Evolutionary conservation across 176 grass and related monocot species (phyloP).

Genomic region (Saccharum spontaneum): DNA sequence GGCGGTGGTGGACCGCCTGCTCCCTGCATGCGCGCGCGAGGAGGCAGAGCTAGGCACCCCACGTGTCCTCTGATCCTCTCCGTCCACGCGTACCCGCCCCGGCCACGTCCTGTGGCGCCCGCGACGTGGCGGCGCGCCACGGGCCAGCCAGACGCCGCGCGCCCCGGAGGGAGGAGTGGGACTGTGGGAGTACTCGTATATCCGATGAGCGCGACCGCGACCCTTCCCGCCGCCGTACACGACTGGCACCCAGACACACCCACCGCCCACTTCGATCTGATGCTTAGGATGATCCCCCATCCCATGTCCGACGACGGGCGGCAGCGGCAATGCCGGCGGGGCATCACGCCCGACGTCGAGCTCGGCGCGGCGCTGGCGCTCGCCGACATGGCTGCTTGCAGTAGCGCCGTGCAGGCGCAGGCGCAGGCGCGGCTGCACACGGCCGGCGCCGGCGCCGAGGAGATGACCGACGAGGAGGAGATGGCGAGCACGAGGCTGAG

Average conservation of each 20-base stretch:
- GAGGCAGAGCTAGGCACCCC: neutral
- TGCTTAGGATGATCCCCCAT: neutral
- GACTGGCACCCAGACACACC: neutral
- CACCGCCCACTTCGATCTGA: neutral
- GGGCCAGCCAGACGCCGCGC: constrained; percentile 22
- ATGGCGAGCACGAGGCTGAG: constrained; percentile 37
- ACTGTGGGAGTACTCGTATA: neutral
- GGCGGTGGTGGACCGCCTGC: neutral
- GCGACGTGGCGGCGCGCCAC: constrained; percentile 37
- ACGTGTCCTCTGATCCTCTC: constrained; percentile 22
- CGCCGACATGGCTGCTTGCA: constrained; percentile 40
- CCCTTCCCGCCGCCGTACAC: neutral
- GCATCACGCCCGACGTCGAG: constrained; percentile 58
- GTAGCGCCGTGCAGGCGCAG: neutral
- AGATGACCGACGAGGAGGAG: neutral
- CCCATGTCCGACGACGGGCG: constrained; percentile 26
- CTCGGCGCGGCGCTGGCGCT: constrained; percentile 66
- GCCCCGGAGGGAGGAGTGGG: neutral
- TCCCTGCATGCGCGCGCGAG: constrained; percentile 3
- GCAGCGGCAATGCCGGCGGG: constrained; percentile 35
- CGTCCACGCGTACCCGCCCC: constrained; percentile 1
- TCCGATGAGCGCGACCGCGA: neutral
- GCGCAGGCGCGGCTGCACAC: neutral
- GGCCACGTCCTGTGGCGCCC: constrained; percentile 3
- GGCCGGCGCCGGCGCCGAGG: neutral